phyloP scores from a whole-genome alignment of 768 basidiomycete species.

The Exsudoporus frostii region DNA sequence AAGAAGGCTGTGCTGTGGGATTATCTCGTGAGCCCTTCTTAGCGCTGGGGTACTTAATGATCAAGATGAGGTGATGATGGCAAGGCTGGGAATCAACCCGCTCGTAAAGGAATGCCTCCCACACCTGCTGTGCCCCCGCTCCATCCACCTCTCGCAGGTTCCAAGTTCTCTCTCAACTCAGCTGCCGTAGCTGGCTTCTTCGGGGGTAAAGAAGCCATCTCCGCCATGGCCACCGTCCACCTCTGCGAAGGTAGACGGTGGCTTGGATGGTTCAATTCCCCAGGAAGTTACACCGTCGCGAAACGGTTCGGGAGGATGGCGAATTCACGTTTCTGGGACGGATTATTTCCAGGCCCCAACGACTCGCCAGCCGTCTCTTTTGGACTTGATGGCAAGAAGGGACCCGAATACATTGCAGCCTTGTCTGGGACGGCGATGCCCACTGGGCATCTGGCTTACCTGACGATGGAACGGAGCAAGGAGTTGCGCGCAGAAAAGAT shows the following conservation, averaged over 20 bases:
- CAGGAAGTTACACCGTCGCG: slow-evolving; percentile 33
- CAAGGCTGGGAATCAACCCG: neutral
- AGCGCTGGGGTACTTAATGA: neutral
- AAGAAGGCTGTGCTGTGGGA: neutral
- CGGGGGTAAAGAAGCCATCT: slow-evolving; percentile 36
- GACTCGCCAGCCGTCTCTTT: slow-evolving; percentile 25
- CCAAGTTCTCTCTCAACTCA: slow-evolving; percentile 24
- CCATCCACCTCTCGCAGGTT: slow-evolving; percentile 1
- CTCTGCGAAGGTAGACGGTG: slow-evolving; percentile 29
- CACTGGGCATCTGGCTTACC: slow-evolving; percentile 28
- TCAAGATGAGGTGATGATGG: neutral
- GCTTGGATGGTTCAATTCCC: slow-evolving; percentile 37
- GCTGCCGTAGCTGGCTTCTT: slow-evolving; percentile 36
- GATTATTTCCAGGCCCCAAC: slow-evolving; percentile 31
- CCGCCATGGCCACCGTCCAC: slow-evolving; percentile 34
- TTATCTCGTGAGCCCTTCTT: no score
- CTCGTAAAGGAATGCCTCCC: neutral
- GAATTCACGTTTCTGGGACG: slow-evolving; percentile 31
- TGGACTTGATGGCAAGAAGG: slow-evolving; percentile 27
- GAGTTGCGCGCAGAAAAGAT: neutral
- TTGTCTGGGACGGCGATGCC: slow-evolving; percentile 30
- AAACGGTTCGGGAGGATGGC: slow-evolving; percentile 33
- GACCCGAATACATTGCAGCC: slow-evolving; percentile 28
- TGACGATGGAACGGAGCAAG: slow-evolving; percentile 21
- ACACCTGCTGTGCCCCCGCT: slow-evolving; percentile 21